Evolutionary conservation across 371 early-diverging fungal species (phyloP).

Genomic region (Saksenaea vasiformis): DNA sequence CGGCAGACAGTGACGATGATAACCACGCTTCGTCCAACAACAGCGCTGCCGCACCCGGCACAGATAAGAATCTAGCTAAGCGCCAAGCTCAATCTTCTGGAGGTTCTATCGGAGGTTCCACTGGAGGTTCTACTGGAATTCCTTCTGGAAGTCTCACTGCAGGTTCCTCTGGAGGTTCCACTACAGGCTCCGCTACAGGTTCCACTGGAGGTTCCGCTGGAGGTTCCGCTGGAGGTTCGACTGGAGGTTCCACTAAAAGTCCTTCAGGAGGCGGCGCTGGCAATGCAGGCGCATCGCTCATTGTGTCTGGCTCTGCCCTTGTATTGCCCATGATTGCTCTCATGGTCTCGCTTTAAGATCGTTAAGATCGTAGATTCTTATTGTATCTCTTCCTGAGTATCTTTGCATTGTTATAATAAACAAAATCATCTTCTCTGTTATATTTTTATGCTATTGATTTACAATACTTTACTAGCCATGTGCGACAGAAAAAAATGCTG

Average conservation of each 20-base stretch:
- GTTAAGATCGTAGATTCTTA: background rate
- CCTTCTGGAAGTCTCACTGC: no score
- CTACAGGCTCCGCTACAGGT: background rate
- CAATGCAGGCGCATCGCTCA: background rate
- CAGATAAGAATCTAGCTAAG: background rate
- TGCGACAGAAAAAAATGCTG: no score
- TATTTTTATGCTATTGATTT: no score
- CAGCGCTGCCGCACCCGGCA: background rate
- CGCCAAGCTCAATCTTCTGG: background rate
- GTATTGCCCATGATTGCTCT: background rate
- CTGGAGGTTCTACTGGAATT: no score
- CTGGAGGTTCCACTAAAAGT: no score
- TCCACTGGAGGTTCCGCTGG: background rate
- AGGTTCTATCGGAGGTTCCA: background rate
- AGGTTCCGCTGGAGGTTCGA: background rate
- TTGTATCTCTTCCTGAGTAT: background rate
- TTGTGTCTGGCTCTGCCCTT: background rate
- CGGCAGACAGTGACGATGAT: background rate
- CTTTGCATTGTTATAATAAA: background rate
- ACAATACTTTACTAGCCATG: no score
- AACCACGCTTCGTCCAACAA: background rate
- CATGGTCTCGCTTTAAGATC: background rate
- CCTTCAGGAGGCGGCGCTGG: no score
- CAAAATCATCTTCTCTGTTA: background rate
- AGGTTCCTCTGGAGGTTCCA: background rate